These are phyloP conservation scores for Heterobasidion annosum DNA, from an alignment of 1,284 basidiomycete species.

Conservation along the genomic window DNA sequence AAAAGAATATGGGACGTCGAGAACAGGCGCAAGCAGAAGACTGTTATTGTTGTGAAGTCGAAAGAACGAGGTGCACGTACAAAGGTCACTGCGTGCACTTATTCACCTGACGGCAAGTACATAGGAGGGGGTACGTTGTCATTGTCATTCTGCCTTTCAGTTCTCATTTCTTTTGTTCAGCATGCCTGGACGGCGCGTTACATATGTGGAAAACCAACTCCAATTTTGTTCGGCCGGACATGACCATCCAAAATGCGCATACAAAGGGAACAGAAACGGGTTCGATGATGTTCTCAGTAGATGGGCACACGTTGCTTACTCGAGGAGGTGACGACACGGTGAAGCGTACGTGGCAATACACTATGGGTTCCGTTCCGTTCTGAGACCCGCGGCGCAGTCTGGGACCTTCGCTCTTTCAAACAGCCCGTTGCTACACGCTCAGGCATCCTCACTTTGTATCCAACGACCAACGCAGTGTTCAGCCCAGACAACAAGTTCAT, in stretches of 20 bases:
- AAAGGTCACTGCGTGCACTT: constrained; percentile 82
- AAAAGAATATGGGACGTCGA: constrained; percentile 89
- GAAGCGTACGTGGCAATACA: constrained; percentile 59
- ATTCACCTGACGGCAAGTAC: constrained; percentile 77
- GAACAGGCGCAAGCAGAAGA: constrained; percentile 84
- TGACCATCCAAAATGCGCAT: constrained; percentile 83
- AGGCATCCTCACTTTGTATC: constrained; percentile 73
- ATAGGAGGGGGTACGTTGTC: constrained; percentile 73
- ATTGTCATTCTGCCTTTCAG: background rate
- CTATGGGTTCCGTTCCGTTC: background rate
- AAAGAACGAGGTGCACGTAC: constrained; percentile 95
- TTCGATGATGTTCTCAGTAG: constrained; percentile 76
- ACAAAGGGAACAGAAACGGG: constrained; percentile 76
- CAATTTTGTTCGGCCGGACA: constrained; percentile 86
- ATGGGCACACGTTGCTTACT: constrained; percentile 75
- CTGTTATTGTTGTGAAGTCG: constrained; percentile 92
- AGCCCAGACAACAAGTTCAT: constrained; percentile 87
- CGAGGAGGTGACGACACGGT: constrained; percentile 91
- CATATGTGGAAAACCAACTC: constrained; percentile 91
- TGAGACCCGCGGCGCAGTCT: constrained; percentile 46
- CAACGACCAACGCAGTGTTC: constrained; percentile 87
- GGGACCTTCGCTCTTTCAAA: constrained; percentile 87
- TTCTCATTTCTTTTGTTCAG: constrained; percentile 27
- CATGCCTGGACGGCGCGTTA: constrained; percentile 84
- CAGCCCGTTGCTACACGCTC: constrained; percentile 68